Percentiles rank a stretch among this genome's conserved stretches.
phyloP scores from a whole-genome alignment of 2,329 filamentous ascomycete genomes.

The Trichoderma sp. region DNA sequence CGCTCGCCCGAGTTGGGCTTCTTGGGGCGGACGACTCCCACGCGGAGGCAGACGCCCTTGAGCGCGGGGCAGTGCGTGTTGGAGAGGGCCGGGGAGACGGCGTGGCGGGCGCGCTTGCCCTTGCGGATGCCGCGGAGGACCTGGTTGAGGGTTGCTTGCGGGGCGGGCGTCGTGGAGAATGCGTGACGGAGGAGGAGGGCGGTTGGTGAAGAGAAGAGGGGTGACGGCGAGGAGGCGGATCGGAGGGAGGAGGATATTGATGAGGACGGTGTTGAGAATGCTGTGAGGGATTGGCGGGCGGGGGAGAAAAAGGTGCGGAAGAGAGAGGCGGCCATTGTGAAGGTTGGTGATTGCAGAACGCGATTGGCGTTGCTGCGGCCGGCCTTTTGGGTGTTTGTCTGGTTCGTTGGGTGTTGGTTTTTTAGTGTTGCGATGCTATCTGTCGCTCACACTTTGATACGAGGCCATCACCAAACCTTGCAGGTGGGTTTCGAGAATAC shows the following conservation, averaged over 20 bases:
- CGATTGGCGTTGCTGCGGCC: too few species aligned
- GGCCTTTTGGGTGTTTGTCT: too few species aligned
- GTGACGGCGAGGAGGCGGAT: constrained; percentile 41
- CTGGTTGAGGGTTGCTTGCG: constrained; percentile 70
- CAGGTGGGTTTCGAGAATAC: not conserved
- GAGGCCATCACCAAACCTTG: constrained; percentile 24
- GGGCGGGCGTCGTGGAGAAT: constrained; percentile 61
- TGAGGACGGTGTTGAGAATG: constrained; percentile 30
- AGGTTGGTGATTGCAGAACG: constrained; percentile 3
- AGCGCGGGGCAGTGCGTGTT: constrained; percentile 72
- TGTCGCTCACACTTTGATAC: not conserved
- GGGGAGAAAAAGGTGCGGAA: constrained; percentile 43
- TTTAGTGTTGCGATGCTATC: not conserved
- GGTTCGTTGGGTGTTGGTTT: not conserved
- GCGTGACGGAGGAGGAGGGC: constrained; percentile 32
- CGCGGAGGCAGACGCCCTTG: constrained; percentile 95
- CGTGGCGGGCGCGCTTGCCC: constrained; percentile 78
- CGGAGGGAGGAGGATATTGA: constrained; percentile 31
- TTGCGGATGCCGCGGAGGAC: constrained; percentile 76
- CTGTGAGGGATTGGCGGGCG: constrained; percentile 36
- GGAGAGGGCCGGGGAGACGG: constrained; percentile 81
- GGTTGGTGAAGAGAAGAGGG: too few species aligned
- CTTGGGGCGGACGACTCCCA: constrained; percentile 92
- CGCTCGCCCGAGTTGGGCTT: constrained; percentile 98
- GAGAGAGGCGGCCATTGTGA: constrained; percentile 43